Evolutionary conservation across 179 eudicot species (phyloP).

Genomic region (Beta lomatogona): DNA sequence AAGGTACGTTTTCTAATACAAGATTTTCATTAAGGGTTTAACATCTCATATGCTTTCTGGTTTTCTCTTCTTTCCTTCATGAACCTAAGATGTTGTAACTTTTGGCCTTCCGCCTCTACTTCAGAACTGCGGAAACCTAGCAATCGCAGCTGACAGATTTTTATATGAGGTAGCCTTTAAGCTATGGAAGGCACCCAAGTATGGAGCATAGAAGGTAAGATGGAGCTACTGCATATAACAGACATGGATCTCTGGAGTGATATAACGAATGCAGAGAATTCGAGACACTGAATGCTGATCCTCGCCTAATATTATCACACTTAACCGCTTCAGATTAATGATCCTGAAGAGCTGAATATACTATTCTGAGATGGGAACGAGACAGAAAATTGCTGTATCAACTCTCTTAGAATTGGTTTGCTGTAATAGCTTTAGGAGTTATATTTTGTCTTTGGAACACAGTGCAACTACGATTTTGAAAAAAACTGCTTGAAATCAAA

Average conservation of each 20-base stretch:
- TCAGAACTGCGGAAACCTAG: slow-evolving; percentile 84
- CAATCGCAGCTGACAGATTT: slow-evolving; percentile 88
- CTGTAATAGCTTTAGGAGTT: background rate
- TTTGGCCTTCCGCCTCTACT: background rate
- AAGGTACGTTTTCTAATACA: slow-evolving; percentile 44
- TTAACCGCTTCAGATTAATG: background rate
- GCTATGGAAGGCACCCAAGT: slow-evolving; percentile 98
- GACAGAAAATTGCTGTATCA: background rate
- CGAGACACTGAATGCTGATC: background rate
- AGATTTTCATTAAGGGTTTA: background rate
- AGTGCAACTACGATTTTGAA: background rate
- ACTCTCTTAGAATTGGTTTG: background rate
- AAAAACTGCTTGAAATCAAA: background rate
- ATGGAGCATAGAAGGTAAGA: slow-evolving; percentile 64
- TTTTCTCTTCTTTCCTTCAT: background rate
- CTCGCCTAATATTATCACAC: background rate
- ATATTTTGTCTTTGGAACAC: background rate
- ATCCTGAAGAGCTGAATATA: background rate
- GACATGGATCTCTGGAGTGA: background rate
- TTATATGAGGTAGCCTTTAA: slow-evolving; percentile 89
- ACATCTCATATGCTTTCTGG: too few relatives aligned
- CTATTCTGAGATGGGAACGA: background rate
- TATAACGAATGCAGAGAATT: background rate
- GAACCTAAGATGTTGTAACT: background rate
- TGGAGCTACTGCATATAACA: background rate